These are phyloP conservation scores for Chalciporus pseudorubinellus DNA, from an alignment of 768 basidiomycete species.

Conservation along the genomic window DNA sequence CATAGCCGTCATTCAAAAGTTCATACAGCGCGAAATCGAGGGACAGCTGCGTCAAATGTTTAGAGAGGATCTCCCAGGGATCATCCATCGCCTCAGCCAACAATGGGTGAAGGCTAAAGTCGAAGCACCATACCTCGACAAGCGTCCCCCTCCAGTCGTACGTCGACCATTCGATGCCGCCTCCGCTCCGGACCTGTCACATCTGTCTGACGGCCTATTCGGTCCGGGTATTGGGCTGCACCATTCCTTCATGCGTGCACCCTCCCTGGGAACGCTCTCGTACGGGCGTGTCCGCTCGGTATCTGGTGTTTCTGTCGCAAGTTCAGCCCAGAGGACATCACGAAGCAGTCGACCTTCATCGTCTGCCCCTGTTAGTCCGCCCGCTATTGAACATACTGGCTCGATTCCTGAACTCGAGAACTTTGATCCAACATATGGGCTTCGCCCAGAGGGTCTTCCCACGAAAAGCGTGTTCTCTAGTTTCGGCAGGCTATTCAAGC, in stretches of 20 bases:
- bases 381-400: slow-evolving; percentile 22
- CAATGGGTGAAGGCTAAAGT: slow-evolving; percentile 95
- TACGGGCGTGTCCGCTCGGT: slow-evolving; percentile 37
- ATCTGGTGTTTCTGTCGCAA: slow-evolving; percentile 42
- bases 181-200: slow-evolving; percentile 42
- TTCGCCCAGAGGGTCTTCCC: slow-evolving; percentile 89
- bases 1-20: slow-evolving; percentile 96
- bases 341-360: slow-evolving; percentile 17
- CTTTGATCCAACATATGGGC: slow-evolving; percentile 94
- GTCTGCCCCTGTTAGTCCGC: slow-evolving; percentile 20
- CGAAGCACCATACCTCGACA: slow-evolving; percentile 81
- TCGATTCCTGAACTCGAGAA: slow-evolving; percentile 61
- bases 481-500: slow-evolving; percentile 71
- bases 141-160: slow-evolving; percentile 40
- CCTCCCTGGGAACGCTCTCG: slow-evolving; percentile 17
- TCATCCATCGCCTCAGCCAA: slow-evolving; percentile 94
- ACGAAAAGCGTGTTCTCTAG: slow-evolving; percentile 77
- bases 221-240: slow-evolving; percentile 11
- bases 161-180: slow-evolving; percentile 37
- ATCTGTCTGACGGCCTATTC: slow-evolving; percentile 16
- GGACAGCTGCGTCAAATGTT: slow-evolving; percentile 98
- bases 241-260: slow-evolving; percentile 26
- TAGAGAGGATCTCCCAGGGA: slow-evolving; percentile 91
- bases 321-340: slow-evolving; percentile 28
- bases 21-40: slow-evolving; percentile 97